Evolutionary conservation across 2,329 filamentous ascomycete species (phyloP).

Genomic region (Fusarium marasasianum): DNA sequence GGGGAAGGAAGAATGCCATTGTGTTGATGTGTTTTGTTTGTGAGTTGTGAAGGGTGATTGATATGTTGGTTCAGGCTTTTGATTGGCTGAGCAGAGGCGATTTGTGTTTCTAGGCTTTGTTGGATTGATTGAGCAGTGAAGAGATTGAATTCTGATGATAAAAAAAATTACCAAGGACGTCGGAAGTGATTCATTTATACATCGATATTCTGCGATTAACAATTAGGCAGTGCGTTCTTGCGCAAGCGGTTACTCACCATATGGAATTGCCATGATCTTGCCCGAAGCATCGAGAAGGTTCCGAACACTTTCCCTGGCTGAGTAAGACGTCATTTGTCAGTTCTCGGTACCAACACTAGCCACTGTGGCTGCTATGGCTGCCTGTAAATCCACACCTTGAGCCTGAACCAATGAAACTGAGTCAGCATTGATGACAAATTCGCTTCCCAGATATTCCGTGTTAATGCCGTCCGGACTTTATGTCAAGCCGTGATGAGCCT

Average conservation of each 20-base stretch:
- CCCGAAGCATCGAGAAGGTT: constrained; percentile 7
- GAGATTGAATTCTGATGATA: neutral
- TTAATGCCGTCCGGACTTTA: neutral
- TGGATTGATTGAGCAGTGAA: neutral
- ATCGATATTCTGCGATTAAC: rapidly evolving
- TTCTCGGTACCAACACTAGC: neutral
- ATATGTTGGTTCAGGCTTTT: neutral
- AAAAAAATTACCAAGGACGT: neutral
- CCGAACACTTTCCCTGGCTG: neutral
- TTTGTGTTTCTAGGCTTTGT: neutral
- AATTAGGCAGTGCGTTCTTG: neutral
- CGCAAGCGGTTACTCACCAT: constrained; percentile 12
- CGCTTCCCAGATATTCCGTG: neutral
- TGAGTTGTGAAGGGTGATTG: neutral
- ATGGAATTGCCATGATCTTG: neutral
- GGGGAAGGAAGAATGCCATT: constrained; percentile 27
- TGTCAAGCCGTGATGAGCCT: neutral
- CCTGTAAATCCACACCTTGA: neutral
- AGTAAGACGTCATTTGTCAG: constrained; percentile 16
- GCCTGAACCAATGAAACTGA: neutral
- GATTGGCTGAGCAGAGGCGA: neutral
- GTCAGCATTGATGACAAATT: neutral
- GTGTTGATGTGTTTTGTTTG: neutral
- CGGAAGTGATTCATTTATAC: constrained; percentile 3
- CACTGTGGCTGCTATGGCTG: neutral